Evolutionary conservation across 1,284 basidiomycete genomes (phyloP).

Genomic region (Cutaneotrichosporon mucoides): DNA sequence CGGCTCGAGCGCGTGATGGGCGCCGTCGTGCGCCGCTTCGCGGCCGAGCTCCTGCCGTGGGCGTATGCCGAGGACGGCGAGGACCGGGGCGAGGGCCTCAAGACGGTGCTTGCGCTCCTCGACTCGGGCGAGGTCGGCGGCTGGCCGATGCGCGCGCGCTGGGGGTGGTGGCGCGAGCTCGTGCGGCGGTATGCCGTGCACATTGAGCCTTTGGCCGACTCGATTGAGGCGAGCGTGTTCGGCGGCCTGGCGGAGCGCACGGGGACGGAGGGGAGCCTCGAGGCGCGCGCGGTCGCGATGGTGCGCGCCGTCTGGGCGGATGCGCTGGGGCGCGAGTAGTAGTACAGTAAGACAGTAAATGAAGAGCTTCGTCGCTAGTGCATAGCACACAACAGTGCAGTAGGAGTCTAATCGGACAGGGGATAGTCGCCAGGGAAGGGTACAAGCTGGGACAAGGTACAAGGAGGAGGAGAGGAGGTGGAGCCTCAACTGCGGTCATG

Average conservation of each 20-base stretch:
- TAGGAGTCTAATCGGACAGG: too few relatives aligned
- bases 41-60: slow-evolving; percentile 33
- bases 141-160: slow-evolving; percentile 39
- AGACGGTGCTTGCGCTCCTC: slow-evolving; percentile 34
- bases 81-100: slow-evolving; percentile 26
- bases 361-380: too few relatives aligned
- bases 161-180: slow-evolving; percentile 47
- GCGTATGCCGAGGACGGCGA: slow-evolving; percentile 10
- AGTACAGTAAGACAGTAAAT: too few relatives aligned
- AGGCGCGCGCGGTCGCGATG: slow-evolving; percentile 33
- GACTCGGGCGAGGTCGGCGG: slow-evolving; percentile 36
- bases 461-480: too few relatives aligned
- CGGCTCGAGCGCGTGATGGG: slow-evolving; percentile 37
- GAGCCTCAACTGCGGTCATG: too few relatives aligned
- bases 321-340: slow-evolving; percentile 18
- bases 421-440: too few relatives aligned
- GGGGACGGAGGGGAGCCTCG: slow-evolving; percentile 3
- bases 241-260: slow-evolving; percentile 1
- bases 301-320: slow-evolving; percentile 30
- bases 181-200: slow-evolving; percentile 34
- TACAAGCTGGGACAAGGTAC: too few relatives aligned
- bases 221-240: slow-evolving; percentile 26
- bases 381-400: too few relatives aligned
- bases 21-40: slow-evolving; percentile 35
- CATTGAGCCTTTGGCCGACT: slow-evolving; percentile 26